Evolutionary conservation across 1,139 yeast genomes (phyloP), one percentile per base, ranked within the genome.

Genomic region (Candida pseudoviswanathii): DNA sequence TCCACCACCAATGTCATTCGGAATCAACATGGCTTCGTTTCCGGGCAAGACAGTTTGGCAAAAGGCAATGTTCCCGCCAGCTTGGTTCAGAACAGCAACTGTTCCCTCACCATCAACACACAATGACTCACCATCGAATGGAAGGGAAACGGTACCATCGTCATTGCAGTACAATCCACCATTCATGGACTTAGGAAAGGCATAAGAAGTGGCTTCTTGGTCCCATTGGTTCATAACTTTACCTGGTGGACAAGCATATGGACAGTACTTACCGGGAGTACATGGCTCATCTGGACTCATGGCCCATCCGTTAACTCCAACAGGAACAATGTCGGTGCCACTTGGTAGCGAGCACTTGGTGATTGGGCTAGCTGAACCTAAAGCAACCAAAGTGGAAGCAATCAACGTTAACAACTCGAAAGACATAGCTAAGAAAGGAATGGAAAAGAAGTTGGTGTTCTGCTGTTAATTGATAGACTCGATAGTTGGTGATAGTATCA

Each of bases 41-140:
- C 97, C 97, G 24, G 97, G 97, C 52, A 90, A 76, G 10, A 90
- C 96, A 3, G 96, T 90, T 73, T 91, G 97, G 68, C 97, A 90
- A 68, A 90, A 84, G 8, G 96, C 91, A 55, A 89, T 90, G 52
- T 80, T 72, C 41, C 74, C 70, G 44, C 73, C 71, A 10, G 81
- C 80, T 25, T 64, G 61, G 73, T 88, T 89, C 51, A 73, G 62
- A 39, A 83, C 96, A 32, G 69, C 60, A 29, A 89, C 83, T 21
- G 92, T 81, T 34, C 91, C 94, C 54, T 81, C 79, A 50, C 96
- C 96, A 53, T 85, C 84, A 54, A 79, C 78, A 71, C 97, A 90
- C 71, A 82, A 86, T 43, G 73, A 82, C 55, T 75, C 76, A 58
- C 78, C 72, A 5, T 79, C 61, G 65, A 80, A 82, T 43, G 89